phyloP scores from a whole-genome alignment of 495 filamentous ascomycete genomes.

The Hyaloscypha variabilis region DNA sequence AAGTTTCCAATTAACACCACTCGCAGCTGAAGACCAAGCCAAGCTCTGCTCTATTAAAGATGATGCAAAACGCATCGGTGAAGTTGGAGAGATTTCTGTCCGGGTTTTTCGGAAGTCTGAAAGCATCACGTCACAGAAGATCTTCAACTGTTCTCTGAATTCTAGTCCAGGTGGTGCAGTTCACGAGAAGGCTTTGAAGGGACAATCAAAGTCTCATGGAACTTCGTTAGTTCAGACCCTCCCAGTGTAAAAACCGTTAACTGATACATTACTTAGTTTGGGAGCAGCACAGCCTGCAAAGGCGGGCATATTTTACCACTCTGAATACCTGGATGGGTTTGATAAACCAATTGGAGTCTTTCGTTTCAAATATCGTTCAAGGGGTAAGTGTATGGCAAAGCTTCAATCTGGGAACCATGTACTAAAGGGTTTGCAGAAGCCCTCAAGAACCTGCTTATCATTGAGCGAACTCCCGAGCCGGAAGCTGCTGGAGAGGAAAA shows the following conservation, averaged over 20 bases:
- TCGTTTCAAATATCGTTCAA: constrained; percentile 18
- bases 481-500: too few relatives aligned
- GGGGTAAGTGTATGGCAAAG: too few relatives aligned
- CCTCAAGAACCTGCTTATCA: constrained; percentile 7
- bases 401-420: too few relatives aligned
- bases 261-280: not conserved
- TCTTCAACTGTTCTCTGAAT: not conserved
- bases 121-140: not conserved
- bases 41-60: too few relatives aligned
- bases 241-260: too few relatives aligned
- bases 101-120: not conserved
- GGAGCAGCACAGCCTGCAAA: not conserved
- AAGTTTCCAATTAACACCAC: too few relatives aligned
- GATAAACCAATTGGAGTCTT: constrained; percentile 15
- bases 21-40: too few relatives aligned
- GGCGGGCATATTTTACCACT: not conserved
- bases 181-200: constrained; percentile 18
- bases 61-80: not conserved
- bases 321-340: constrained; percentile 1
- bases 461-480: constrained; percentile 3
- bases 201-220: not conserved
- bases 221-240: not conserved
- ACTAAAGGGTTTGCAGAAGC: not conserved
- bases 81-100: constrained; percentile 3
- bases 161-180: not conserved